A percentile compares a stretch with the other conserved stretches of the same genome.
These are phyloP conservation scores for Hymenoscyphus infarciens DNA, from an alignment of 2,329 filamentous ascomycete genomes.

Conservation along the genomic window DNA sequence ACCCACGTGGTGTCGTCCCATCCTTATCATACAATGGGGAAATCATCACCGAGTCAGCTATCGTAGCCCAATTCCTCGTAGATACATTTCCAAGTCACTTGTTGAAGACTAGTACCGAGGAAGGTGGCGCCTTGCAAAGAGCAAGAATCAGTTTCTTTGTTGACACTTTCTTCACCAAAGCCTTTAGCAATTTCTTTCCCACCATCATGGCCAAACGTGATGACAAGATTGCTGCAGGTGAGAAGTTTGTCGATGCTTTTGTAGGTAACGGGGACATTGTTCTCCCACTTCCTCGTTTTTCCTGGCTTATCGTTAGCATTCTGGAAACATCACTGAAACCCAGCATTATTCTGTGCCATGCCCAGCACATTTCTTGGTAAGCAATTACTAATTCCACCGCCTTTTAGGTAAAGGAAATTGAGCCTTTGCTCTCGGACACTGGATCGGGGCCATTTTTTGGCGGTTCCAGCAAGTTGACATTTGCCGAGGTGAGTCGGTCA, in stretches of 20 bases:
- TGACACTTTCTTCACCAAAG: constrained; percentile 65
- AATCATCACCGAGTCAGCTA: constrained; percentile 68
- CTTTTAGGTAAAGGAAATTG: constrained; percentile 59
- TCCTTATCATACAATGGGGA: constrained; percentile 62
- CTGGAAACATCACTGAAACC: too few species aligned
- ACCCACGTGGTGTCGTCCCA: constrained; percentile 76
- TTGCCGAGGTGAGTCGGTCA: constrained; percentile 61
- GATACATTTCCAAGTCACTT: constrained; percentile 68
- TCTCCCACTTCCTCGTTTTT: too few species aligned
- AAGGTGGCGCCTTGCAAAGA: constrained; percentile 55
- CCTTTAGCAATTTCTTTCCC: constrained; percentile 47
- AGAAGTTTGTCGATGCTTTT: constrained; percentile 51
- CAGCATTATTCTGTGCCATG: too few species aligned
- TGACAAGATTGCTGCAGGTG: constrained; percentile 48
- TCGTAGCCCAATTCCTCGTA: constrained; percentile 67
- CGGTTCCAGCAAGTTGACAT: constrained; percentile 60
- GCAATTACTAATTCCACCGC: too few species aligned
- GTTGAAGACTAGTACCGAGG: constrained; percentile 50
- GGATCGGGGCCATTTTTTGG: constrained; percentile 55
- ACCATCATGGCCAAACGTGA: constrained; percentile 39
- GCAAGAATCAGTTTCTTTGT: constrained; percentile 70
- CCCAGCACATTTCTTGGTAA: too few species aligned
- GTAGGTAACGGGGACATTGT: constrained; percentile 16
- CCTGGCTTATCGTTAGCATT: too few species aligned
- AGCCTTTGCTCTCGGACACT: constrained; percentile 59